Evolutionary conservation across 1,284 basidiomycete genomes (phyloP).

Genomic region (Jaminaea rosea): DNA sequence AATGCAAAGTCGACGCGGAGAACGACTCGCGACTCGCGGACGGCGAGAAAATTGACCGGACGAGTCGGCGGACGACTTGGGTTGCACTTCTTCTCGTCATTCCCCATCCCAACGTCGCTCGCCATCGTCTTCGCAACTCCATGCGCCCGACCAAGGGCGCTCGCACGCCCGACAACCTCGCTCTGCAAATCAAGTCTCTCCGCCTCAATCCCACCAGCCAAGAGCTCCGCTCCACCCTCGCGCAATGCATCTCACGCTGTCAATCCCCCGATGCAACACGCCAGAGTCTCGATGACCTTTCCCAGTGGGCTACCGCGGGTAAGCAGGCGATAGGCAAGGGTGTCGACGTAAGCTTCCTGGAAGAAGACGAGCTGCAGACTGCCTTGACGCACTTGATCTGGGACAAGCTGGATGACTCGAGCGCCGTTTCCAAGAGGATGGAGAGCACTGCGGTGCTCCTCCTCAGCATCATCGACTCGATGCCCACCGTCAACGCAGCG

Average conservation of each 20-base stretch:
- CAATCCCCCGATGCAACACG: background rate
- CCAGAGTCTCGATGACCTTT: background rate
- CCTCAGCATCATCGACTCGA: background rate
- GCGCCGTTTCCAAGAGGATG: background rate
- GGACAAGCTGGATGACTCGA: background rate
- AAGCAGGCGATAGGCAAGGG: background rate
- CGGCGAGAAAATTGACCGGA: no score
- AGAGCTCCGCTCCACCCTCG: background rate
- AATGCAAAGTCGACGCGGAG: no score
- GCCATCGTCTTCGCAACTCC: no score
- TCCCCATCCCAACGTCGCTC: no score
- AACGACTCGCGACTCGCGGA: no score
- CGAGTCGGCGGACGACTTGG: no score
- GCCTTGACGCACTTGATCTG: background rate
- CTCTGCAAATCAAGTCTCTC: no score
- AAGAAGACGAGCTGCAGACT: constrained; percentile 1
- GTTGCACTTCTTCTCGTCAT: no score
- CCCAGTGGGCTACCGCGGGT: background rate
- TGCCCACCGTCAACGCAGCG: background rate
- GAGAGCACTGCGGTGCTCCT: background rate
- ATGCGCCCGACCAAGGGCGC: no score
- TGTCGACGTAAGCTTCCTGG: no score
- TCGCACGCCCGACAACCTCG: no score
- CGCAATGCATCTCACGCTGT: background rate
- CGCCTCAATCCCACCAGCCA: no score